These are phyloP conservation scores for Herpetomonas samuelpessoai DNA, from an alignment of 208 protist species.

Conservation along the genomic window DNA sequence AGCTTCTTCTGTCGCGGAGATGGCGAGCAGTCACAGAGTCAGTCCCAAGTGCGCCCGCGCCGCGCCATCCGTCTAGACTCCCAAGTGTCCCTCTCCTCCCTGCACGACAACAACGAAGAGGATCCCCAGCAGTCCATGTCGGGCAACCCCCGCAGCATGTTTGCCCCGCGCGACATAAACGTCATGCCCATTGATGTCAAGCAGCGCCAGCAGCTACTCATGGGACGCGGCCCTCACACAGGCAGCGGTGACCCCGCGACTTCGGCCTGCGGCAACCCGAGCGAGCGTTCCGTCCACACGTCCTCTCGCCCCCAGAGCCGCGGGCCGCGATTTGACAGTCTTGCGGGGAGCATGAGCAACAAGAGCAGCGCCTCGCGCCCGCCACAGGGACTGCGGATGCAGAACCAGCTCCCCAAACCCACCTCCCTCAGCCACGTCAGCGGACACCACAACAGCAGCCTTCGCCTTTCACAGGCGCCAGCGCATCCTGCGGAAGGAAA, in stretches of 20 bases:
- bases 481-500: too few species aligned
- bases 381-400: neutral
- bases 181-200: neutral
- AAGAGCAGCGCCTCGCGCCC: neutral
- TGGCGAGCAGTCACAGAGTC: conserved; percentile 30
- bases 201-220: neutral
- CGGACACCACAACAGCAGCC: too few species aligned
- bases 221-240: neutral
- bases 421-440: too few species aligned
- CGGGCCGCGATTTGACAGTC: too few species aligned
- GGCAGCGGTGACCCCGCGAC: too few species aligned
- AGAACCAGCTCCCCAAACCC: neutral
- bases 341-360: neutral
- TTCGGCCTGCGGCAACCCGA: too few species aligned
- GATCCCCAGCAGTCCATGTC: neutral
- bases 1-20: conserved; percentile 13
- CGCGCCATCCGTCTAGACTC: conserved; percentile 37
- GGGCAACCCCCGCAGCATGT: conserved; percentile 7
- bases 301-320: neutral
- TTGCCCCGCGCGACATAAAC: conserved; percentile 19
- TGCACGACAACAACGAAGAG: conserved; percentile 4
- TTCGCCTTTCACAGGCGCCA: too few species aligned
- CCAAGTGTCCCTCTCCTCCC: conserved; percentile 14
- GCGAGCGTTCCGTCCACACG: too few species aligned
- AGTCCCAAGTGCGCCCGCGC: conserved; percentile 29